A percentile compares a stretch with the other conserved stretches of the same genome.
These are phyloP conservation scores for Pichia rugopelliculosa DNA, from an alignment of 805 yeast genomes.

Conservation along the genomic window DNA sequence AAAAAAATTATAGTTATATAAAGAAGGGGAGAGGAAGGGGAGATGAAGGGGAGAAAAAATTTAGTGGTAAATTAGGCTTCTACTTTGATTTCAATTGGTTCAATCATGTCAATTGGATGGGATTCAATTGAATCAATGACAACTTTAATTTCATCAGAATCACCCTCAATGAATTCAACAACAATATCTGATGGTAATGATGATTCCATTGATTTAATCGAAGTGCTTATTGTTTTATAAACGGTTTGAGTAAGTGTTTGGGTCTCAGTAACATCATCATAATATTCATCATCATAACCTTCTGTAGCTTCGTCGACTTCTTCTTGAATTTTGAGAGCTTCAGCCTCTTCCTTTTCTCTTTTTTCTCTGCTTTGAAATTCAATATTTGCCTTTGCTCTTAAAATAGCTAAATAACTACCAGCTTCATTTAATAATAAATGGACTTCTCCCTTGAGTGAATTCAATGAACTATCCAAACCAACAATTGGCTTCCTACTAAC, in stretches of 20 bases:
- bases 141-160: constrained; percentile 6
- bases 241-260: neutral
- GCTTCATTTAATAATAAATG: constrained; percentile 49
- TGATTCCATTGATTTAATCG: neutral
- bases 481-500: constrained; percentile 29
- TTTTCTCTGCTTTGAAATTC: constrained; percentile 50
- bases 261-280: constrained; percentile 3
- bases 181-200: neutral
- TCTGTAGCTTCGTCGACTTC: constrained; percentile 5
- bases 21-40: neutral
- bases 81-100: neutral
- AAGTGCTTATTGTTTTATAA: neutral
- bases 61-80: neutral
- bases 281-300: constrained; percentile 4
- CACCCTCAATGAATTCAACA: neutral
- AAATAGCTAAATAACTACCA: constrained; percentile 49
- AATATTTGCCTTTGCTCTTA: constrained; percentile 51
- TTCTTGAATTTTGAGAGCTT: constrained; percentile 23
- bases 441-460: constrained; percentile 38
- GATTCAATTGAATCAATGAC: neutral
- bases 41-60: neutral
- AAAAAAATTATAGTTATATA: neutral
- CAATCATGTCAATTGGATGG: neutral
- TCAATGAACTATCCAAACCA: constrained; percentile 25
- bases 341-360: constrained; percentile 27